These are phyloP conservation scores for Gremmenia infestans DNA, from an alignment of 2,329 filamentous ascomycete genomes.

Conservation along the genomic window DNA sequence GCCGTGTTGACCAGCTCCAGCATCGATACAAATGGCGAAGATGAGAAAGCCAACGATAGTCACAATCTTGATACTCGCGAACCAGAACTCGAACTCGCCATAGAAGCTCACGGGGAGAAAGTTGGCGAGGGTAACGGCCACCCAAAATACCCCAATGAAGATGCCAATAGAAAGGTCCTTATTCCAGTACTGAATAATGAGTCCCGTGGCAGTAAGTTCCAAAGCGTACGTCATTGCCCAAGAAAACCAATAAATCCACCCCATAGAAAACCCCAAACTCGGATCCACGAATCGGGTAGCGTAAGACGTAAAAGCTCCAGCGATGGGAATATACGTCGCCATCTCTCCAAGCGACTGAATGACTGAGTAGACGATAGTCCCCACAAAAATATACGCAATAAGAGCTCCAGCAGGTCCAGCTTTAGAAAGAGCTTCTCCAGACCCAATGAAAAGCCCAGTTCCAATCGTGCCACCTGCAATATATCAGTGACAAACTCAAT, in stretches of 20 bases:
- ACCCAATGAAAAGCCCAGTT: conserved; percentile 68
- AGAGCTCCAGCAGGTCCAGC: conserved; percentile 63
- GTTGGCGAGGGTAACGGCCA: conserved; percentile 63
- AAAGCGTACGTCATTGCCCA: conserved; percentile 71
- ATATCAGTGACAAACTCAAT: conserved; percentile 1
- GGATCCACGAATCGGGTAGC: conserved; percentile 70
- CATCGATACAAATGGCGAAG: conserved; percentile 70
- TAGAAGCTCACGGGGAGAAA: conserved; percentile 68
- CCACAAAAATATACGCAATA: conserved; percentile 65
- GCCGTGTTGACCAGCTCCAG: conserved; percentile 63
- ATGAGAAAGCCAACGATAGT: conserved; percentile 72
- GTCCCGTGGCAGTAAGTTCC: conserved; percentile 65
- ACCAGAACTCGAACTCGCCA: conserved; percentile 75
- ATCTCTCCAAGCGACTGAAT: conserved; percentile 70
- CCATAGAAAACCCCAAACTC: conserved; percentile 70
- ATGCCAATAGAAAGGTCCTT: conserved; percentile 58
- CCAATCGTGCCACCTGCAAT: conserved; percentile 57
- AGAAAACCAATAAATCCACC: conserved; percentile 80
- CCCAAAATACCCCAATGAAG: conserved; percentile 70
- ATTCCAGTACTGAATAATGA: conserved; percentile 75
- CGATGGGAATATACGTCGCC: conserved; percentile 71
- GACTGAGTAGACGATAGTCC: conserved; percentile 67
- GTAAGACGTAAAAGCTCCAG: conserved; percentile 72
- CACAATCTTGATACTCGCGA: conserved; percentile 71
- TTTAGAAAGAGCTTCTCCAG: conserved; percentile 55